Evolutionary conservation across 2,329 filamentous ascomycete species (phyloP).

Genomic region (Pseudogymnoascus sp.): DNA sequence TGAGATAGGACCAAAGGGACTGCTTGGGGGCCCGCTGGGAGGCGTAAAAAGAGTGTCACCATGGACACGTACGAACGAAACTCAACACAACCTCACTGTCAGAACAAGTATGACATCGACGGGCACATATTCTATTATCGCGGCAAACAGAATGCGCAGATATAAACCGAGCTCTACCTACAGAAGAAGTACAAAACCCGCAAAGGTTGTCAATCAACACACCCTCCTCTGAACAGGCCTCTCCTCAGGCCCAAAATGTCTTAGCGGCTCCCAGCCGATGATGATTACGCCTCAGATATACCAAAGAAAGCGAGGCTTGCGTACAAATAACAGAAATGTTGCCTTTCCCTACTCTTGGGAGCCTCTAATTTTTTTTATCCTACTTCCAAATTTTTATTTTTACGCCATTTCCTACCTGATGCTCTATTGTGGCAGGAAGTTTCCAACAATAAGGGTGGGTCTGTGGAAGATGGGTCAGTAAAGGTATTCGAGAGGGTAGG

Average conservation of each 20-base stretch:
- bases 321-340: background rate
- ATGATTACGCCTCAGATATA: conserved; percentile 14
- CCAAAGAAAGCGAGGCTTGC: background rate
- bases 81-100: conserved; percentile 11
- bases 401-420: conserved; percentile 7
- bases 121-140: conserved; percentile 16
- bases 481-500: background rate
- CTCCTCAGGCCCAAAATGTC: conserved; percentile 16
- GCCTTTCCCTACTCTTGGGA: background rate
- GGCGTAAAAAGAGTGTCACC: background rate
- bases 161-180: conserved; percentile 15
- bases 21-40: background rate
- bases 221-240: conserved; percentile 14
- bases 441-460: conserved; percentile 89
- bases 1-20: background rate
- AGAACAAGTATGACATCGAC: conserved; percentile 10
- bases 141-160: conserved; percentile 18
- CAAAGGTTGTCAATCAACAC: conserved; percentile 12
- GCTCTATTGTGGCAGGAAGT: conserved; percentile 78
- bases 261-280: conserved; percentile 15
- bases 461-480: conserved; percentile 42
- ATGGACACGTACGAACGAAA: background rate
- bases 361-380: background rate
- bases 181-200: conserved; percentile 16
- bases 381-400: background rate